phyloP scores from a whole-genome alignment of 768 basidiomycete genomes.

The Hericium rajendrae region DNA sequence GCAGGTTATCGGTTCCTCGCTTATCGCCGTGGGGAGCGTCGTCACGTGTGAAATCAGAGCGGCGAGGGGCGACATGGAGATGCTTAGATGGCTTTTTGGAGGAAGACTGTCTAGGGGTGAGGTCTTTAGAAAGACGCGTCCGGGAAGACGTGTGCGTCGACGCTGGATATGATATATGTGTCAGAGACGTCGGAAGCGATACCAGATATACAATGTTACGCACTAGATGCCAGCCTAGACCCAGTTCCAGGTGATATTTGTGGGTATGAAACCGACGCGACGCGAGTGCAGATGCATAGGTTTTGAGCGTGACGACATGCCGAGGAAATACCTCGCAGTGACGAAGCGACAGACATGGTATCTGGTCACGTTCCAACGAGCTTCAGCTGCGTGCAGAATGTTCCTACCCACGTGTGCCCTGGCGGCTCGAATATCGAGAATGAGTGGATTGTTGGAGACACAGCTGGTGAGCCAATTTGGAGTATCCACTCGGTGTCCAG shows the following conservation, averaged over 20 bases:
- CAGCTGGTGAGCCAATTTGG: no score
- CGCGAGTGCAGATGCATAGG: background rate
- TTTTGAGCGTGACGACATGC: background rate
- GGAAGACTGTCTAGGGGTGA: slow-evolving; percentile 2
- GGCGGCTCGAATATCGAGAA: no score
- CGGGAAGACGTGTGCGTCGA: slow-evolving; percentile 5
- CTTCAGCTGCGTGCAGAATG: no score
- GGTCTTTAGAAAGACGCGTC: slow-evolving; percentile 13
- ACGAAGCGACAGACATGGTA: background rate
- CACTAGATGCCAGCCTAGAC: background rate
- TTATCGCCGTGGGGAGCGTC: background rate
- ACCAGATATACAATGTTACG: background rate
- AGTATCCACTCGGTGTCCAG: no score
- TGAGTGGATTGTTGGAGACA: no score
- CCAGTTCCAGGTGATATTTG: no score
- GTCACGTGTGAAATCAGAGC: slow-evolving; percentile 6
- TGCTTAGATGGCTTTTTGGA: slow-evolving; percentile 4
- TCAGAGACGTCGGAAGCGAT: background rate
- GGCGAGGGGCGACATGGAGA: slow-evolving; percentile 7
- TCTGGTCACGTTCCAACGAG: background rate
- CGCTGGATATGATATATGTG: background rate
- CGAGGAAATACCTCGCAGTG: background rate
- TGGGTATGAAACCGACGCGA: no score
- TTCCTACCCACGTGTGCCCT: no score
- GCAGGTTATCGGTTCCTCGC: background rate